Conservation (phyloP, 331 rosid genomes). For the Pyrus hybrid region DNA sequence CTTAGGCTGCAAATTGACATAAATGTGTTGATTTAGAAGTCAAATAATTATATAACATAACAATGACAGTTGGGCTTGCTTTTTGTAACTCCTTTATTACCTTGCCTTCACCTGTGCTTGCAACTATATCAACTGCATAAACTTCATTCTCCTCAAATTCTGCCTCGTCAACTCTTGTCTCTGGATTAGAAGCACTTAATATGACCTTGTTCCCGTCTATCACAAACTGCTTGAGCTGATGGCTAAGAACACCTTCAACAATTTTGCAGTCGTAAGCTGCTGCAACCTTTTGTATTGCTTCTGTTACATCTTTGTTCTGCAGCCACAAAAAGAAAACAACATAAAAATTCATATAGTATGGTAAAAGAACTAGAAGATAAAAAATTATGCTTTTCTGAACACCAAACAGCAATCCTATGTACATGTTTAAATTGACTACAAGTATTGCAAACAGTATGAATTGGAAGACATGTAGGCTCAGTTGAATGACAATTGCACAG, state of each 20-base stretch:
- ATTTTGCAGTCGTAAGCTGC: slow-evolving; percentile 89
- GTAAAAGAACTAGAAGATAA: not conserved
- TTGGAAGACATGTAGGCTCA: not conserved
- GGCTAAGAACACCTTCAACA: slow-evolving; percentile 99
- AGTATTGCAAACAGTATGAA: not conserved
- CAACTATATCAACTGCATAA: slow-evolving; percentile 87
- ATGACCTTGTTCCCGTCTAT: slow-evolving; percentile 95
- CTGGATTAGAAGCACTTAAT: slow-evolving; percentile 65
- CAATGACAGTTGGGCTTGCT: not conserved
- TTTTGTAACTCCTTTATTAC: slow-evolving; percentile 21
- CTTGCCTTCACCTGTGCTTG: slow-evolving; percentile 97
- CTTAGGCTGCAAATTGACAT: slow-evolving; percentile 55
- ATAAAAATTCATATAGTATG: not conserved
- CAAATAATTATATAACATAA: not conserved
- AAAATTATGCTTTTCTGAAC: not conserved
- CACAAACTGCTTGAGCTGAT: slow-evolving; percentile 98
- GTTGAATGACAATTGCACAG: slow-evolving; percentile 4
- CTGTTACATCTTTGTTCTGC: slow-evolving; percentile 93
- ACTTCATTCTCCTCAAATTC: slow-evolving; percentile 97
- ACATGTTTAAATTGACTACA: not conserved
- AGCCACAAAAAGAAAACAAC: not conserved
- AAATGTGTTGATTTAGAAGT: not conserved
- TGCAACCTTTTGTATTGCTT: slow-evolving; percentile 97
- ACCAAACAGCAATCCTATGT: not conserved
- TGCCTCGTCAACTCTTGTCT: slow-evolving; percentile 88